These are phyloP conservation scores for Clitopilus passeckerianus DNA, from an alignment of 768 basidiomycete genomes.

Conservation along the genomic window DNA sequence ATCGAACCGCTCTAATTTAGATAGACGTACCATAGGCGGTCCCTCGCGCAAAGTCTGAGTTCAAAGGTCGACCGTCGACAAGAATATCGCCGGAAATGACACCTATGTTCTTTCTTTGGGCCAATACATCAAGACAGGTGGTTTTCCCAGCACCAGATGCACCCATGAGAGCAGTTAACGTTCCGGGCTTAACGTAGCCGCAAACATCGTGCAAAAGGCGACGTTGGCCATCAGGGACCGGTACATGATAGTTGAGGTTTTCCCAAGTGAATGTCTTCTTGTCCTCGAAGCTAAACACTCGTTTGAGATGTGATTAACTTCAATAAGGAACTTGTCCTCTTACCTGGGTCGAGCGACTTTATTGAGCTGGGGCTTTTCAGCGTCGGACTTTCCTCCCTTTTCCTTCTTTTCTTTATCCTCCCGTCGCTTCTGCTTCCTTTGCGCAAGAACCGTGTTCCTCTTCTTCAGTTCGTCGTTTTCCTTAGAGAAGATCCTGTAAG, in stretches of 20 bases:
- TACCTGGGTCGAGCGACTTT: background rate
- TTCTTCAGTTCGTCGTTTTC: conserved; percentile 51
- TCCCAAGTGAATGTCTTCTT: conserved; percentile 80
- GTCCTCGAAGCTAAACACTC: conserved; percentile 10
- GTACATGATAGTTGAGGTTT: conserved; percentile 70
- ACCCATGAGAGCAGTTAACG: conserved; percentile 87
- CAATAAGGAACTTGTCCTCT: background rate
- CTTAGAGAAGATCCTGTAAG: conserved; percentile 55
- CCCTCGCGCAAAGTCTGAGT: conserved; percentile 49
- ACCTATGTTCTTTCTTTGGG: conserved; percentile 69
- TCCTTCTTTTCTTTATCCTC: conserved; percentile 20
- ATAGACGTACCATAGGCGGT: conserved; percentile 66
- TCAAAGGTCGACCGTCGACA: conserved; percentile 60
- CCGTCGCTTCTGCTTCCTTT: conserved; percentile 42
- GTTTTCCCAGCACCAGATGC: conserved; percentile 79
- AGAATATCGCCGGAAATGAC: conserved; percentile 59
- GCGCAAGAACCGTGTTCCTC: conserved; percentile 46
- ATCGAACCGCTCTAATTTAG: conserved; percentile 16
- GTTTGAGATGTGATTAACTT: background rate
- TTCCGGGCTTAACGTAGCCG: conserved; percentile 83
- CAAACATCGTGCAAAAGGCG: conserved; percentile 70
- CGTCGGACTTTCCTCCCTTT: conserved; percentile 13
- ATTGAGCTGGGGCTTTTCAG: conserved; percentile 1
- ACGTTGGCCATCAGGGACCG: conserved; percentile 52
- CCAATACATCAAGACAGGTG: conserved; percentile 71